Evolutionary conservation across 208 protist species (phyloP).

Genomic region (Vickermania ingenoplastis): DNA sequence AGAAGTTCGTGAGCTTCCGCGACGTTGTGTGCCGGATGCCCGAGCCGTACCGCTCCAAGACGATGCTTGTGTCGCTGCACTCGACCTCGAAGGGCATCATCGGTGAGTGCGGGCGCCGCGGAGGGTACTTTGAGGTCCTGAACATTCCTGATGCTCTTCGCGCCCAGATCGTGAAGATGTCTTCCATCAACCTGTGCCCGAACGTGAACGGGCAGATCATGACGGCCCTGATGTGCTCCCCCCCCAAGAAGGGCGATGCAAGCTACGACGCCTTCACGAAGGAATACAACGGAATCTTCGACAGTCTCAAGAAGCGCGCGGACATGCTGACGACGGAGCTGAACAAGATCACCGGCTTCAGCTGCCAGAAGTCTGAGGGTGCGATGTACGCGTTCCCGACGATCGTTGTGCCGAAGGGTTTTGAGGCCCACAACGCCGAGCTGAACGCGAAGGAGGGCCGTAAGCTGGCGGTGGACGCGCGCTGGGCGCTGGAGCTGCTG

Average conservation of each 20-base stretch:
- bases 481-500: slow-evolving; percentile 95
- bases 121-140: slow-evolving; percentile 95
- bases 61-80: slow-evolving; percentile 91
- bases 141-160: slow-evolving; percentile 58
- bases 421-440: slow-evolving; percentile 45
- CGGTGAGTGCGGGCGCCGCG: slow-evolving; percentile 97
- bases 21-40: slow-evolving; percentile 52
- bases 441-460: slow-evolving; percentile 55
- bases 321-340: slow-evolving; percentile 71
- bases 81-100: slow-evolving; percentile 98
- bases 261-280: slow-evolving; percentile 82
- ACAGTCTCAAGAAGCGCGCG: slow-evolving; percentile 49
- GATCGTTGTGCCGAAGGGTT: slow-evolving; percentile 82
- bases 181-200: slow-evolving; percentile 93
- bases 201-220: slow-evolving; percentile 95
- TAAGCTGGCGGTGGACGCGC: slow-evolving; percentile 82
- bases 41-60: slow-evolving; percentile 51
- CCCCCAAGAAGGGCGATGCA: slow-evolving; percentile 85
- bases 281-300: slow-evolving; percentile 81
- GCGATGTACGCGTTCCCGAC: slow-evolving; percentile 99
- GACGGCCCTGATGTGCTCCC: slow-evolving; percentile 93
- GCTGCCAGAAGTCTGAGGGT: slow-evolving; percentile 88
- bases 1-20: slow-evolving; percentile 91
- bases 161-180: slow-evolving; percentile 93
- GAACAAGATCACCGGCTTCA: slow-evolving; percentile 89